Base-by-base conservation (phyloP, 129 eudicot genomes). In the Saussurea involucrata region DNA sequence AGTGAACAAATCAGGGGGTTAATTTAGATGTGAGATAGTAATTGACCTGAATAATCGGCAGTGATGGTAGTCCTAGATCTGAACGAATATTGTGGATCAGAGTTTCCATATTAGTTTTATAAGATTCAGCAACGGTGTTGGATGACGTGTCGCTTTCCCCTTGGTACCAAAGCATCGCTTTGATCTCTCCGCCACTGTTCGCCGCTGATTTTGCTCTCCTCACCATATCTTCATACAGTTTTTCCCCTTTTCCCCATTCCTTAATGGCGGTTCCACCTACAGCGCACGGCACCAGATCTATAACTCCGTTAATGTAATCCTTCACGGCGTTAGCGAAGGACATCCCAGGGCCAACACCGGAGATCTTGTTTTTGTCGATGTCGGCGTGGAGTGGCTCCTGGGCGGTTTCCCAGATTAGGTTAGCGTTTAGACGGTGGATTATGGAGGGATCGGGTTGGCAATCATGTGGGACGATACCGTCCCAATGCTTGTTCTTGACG, bases 341-440 rank as follows among this genome's bases (percentile, higher is more conserved):
- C 92, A 92, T 86, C 3, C 99, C 97, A 2, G 99, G 99, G 0
- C 97, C 96, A 18, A 95, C 88, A 0, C 99, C 99, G 66, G 96
- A 88, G 25, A 80, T 73, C 75, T 90, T 90, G 67, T 71, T 78
- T 42, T 81, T 29, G 85, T 95, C 97, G 65, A 95, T 90, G 77
- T 89, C 99, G 68, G 80, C 82, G 82, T 95, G 99, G 76, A 92
- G 88, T 0, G 99, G 99, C 78, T 86, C 99, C 37, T 72, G 83
- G 24, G 99, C 97, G n/a, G 71, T 83, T 68, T 89, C 97, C 95
- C 92, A 95, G 1, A 74, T 82, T 82, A 87, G 86, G 78, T 74
- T 81, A 31, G 99, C 96, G 85, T 71, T 76, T 72, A 95, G 84
- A 67, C 99, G 97, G 86, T 68, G 85, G 86, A 95, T 92, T 21